Evolutionary conservation across 768 basidiomycete genomes (phyloP).

Genomic region (Krasilnikovozyma curviuscula): DNA sequence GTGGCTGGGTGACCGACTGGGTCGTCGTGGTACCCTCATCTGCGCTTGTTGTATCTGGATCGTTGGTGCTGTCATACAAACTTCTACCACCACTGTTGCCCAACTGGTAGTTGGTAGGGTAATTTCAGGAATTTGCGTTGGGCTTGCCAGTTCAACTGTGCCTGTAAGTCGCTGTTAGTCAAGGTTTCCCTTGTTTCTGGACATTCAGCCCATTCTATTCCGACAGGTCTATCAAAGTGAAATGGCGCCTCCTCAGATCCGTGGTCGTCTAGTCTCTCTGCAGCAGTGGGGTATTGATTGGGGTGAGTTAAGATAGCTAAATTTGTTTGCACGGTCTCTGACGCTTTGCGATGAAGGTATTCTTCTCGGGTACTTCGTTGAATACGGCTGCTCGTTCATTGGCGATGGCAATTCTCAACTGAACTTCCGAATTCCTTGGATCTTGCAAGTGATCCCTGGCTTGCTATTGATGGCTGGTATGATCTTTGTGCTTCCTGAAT

Average conservation of each 20-base stretch:
- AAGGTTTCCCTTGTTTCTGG: not conserved
- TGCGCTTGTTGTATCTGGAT: constrained; percentile 52
- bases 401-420: constrained; percentile 38
- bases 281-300: constrained; percentile 50
- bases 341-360: not conserved
- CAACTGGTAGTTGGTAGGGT: constrained; percentile 56
- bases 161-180: not conserved
- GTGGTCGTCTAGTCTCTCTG: constrained; percentile 53
- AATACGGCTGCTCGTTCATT: constrained; percentile 50
- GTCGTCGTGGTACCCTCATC: constrained; percentile 33
- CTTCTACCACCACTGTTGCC: constrained; percentile 46
- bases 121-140: constrained; percentile 45
- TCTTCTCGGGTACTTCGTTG: constrained; percentile 11
- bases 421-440: constrained; percentile 57
- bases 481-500: no score
- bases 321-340: not conserved
- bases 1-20: constrained; percentile 1
- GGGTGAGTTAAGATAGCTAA: constrained; percentile 34
- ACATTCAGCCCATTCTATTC: not conserved
- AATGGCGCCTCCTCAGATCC: constrained; percentile 21
- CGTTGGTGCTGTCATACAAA: constrained; percentile 52
- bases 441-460: constrained; percentile 49
- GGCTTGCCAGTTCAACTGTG: not conserved
- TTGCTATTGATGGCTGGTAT: constrained; percentile 49
- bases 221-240: no score